Evolutionary conservation across 2,329 filamentous ascomycete species (phyloP), one percentile per base, ranked within the genome.

Genomic region (Paracorniculantispora psalliotae): DNA sequence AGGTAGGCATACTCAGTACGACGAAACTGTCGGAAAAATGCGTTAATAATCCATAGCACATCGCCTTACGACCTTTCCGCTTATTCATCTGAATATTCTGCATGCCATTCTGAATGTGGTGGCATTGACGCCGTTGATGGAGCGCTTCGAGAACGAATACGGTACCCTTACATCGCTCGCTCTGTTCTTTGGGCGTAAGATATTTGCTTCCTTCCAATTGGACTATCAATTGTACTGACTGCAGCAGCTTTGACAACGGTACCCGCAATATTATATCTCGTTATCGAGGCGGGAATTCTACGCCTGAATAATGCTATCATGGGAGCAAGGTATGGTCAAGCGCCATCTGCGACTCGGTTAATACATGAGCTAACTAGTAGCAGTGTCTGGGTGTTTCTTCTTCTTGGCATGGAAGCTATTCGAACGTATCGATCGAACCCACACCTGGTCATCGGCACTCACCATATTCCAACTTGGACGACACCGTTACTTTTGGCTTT

Each of bases 331-430:
- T 92, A 76, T 5, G 56, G 48, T 17, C 43, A 12, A 17, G 23
- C 23, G n/a, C n/a, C n/a, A n/a, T n/a, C n/a, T n/a, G n/a, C n/a
- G n/a, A n/a, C n/a, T n/a, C n/a, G n/a, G n/a, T n/a, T n/a, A n/a
- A 15, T 59, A 56, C 28, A 17, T 25, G 10, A 23, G 23, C 39
- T 59, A 47, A 59, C n/a, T 2, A 23, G 10, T 7, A 9, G 26
- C 63, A 96, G 92, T 72, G 83, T 97, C 59, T 97, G 93, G 91
- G 88, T 96, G 0, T 97, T 97, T 71, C 81, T 96, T 26, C 81
- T 99, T 23, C 80, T 97, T 37, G 88, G 87, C 44, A 85, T 89
- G 63, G 93, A 97, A 73, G 87, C 91, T 6, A 89, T 97, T 64
- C 90, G 92, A 71, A 92, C 90, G 2, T 93, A 89, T 73, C 87